Evolutionary conservation across 768 basidiomycete species (phyloP).

Genomic region (Hebeloma cylindrosporum): DNA sequence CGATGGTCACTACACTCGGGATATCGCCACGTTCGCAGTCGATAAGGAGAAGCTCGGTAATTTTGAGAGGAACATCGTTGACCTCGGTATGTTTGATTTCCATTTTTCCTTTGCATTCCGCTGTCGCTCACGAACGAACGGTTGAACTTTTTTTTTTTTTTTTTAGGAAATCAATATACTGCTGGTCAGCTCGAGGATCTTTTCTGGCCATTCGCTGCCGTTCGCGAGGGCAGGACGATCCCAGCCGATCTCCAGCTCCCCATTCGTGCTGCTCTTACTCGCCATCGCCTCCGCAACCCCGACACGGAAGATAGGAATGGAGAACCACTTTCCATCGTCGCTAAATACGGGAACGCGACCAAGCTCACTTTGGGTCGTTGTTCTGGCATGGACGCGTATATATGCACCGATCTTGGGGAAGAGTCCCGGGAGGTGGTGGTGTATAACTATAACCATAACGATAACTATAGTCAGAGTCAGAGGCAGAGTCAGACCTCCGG

Average conservation of each 20-base stretch:
- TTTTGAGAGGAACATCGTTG: conserved; percentile 14
- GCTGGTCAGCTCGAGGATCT: neutral
- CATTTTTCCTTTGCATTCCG: conserved; percentile 10
- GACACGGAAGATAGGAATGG: conserved; percentile 2
- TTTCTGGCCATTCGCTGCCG: conserved; percentile 3
- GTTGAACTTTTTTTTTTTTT: conserved; percentile 8
- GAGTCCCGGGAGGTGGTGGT: conserved; percentile 36
- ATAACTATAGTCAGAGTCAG: no score
- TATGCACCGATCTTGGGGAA: conserved; percentile 19
- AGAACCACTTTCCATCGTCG: neutral
- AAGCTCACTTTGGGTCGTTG: conserved; percentile 19
- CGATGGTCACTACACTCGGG: conserved; percentile 24
- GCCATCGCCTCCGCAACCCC: conserved; percentile 3
- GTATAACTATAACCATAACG: conserved; percentile 32
- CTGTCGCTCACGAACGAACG: conserved; percentile 7
- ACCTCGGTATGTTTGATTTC: conserved; percentile 15
- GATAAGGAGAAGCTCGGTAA: conserved; percentile 18
- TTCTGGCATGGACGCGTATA: conserved; percentile 33
- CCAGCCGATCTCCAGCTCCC: conserved; percentile 6
- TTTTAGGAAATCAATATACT: conserved; percentile 9
- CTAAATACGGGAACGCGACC: conserved; percentile 3
- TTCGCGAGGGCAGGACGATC: conserved; percentile 1
- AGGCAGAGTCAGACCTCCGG: no score
- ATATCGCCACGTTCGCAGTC: conserved; percentile 25
- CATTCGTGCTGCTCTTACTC: conserved; percentile 6